Percentiles rank a stretch among this genome's conserved stretches.
These are phyloP conservation scores for Zygosaccharomyces rouxii DNA, from an alignment of 805 yeast species.

Conservation along the genomic window DNA sequence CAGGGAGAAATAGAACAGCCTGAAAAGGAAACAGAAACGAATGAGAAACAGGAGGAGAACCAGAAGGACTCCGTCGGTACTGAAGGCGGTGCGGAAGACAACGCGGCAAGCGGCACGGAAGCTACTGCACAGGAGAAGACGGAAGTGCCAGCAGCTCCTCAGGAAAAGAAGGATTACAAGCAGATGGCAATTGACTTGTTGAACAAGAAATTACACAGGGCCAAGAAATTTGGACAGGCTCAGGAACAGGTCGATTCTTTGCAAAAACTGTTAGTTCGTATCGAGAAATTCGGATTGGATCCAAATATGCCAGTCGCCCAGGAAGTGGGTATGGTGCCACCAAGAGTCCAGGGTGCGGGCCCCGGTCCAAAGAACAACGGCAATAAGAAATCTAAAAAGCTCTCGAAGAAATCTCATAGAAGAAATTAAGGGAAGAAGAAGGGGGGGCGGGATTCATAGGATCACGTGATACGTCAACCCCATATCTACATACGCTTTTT, in stretches of 20 bases:
- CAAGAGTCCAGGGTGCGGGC: constrained; percentile 19
- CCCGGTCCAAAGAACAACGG: constrained; percentile 7
- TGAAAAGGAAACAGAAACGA: constrained; percentile 6
- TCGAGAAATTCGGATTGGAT: constrained; percentile 81
- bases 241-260: constrained; percentile 56
- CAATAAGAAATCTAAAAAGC: constrained; percentile 1
- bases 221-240: constrained; percentile 73
- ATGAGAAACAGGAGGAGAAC: constrained; percentile 1
- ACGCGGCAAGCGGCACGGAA: constrained; percentile 12
- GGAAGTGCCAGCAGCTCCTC: constrained; percentile 40
- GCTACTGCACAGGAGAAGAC: constrained; percentile 5
- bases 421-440: neutral
- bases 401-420: neutral
- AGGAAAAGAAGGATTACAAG: constrained; percentile 58
- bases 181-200: constrained; percentile 63
- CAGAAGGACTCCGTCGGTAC: constrained; percentile 6
- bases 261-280: constrained; percentile 43
- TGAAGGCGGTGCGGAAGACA: constrained; percentile 12
- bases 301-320: constrained; percentile 59
- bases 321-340: constrained; percentile 53
- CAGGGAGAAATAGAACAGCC: constrained; percentile 9
- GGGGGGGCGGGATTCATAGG: neutral
- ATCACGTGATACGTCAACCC: too few species aligned
- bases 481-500: too few species aligned
- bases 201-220: constrained; percentile 62